Evolutionary conservation across 2,329 filamentous ascomycete species (phyloP).

Genomic region (Penicillium digitatum): DNA sequence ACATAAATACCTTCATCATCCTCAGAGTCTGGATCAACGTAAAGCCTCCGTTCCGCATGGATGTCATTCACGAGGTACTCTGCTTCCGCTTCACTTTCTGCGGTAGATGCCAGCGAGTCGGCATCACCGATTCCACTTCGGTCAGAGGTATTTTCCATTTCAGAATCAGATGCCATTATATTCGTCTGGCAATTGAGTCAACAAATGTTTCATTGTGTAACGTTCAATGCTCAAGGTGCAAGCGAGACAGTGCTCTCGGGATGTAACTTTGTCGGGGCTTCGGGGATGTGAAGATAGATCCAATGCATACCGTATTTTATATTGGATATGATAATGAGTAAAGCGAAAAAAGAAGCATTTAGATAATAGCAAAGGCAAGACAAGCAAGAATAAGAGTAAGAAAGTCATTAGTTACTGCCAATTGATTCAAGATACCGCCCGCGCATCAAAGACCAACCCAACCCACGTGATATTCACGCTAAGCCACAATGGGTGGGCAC

Average conservation of each 20-base stretch:
- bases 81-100: constrained; percentile 39
- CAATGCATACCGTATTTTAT: neutral
- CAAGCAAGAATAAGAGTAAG: neutral
- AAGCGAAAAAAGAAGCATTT: too few species aligned
- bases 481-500: constrained; percentile 7
- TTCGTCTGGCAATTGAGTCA: neutral
- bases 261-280: neutral
- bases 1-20: constrained; percentile 20
- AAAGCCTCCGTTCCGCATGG: constrained; percentile 42
- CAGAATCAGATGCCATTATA: constrained; percentile 5
- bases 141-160: constrained; percentile 32
- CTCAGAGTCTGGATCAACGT: neutral
- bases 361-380: neutral
- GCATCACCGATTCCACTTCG: constrained; percentile 33
- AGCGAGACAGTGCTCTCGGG: neutral
- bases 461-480: constrained; percentile 19
- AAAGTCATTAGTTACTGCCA: neutral
- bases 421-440: constrained; percentile 3
- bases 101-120: constrained; percentile 57
- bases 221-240: neutral
- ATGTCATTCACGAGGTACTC: constrained; percentile 56
- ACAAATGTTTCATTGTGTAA: neutral
- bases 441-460: neutral
- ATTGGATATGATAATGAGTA: neutral
- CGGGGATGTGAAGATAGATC: neutral